Conservation (phyloP, 768 basidiomycete species). For the Leccinum boreale region DNA sequence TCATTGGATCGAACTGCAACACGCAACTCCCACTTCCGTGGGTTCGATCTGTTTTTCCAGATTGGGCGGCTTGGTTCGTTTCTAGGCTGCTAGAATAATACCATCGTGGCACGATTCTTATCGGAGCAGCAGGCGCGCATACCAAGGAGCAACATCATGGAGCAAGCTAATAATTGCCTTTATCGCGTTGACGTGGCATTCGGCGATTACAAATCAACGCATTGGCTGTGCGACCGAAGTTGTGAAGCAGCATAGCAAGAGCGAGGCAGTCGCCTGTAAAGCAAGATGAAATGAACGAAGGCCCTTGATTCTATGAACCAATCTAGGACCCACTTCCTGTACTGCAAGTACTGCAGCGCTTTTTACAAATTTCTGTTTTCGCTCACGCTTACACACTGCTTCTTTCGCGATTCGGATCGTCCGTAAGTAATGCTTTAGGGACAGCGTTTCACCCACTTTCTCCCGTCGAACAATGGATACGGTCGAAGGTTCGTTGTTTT, state of each 20-base stretch:
- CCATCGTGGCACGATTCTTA: background rate
- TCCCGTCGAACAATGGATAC: too few relatives aligned
- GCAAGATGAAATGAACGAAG: background rate
- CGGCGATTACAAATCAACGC: background rate
- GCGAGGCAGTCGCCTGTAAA: background rate
- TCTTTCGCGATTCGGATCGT: too few relatives aligned
- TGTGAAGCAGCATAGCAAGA: background rate
- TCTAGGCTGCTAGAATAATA: background rate
- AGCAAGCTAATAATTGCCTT: background rate
- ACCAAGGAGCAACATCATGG: constrained; percentile 9
- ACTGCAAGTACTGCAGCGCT: background rate
- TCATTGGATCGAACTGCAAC: background rate
- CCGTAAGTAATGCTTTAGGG: too few relatives aligned
- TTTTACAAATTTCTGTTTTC: too few relatives aligned
- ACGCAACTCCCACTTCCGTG: background rate
- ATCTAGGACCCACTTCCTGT: background rate
- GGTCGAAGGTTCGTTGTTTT: too few relatives aligned
- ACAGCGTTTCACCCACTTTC: too few relatives aligned
- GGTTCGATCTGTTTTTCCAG: constrained; percentile 5
- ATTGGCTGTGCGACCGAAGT: background rate
- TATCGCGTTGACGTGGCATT: background rate
- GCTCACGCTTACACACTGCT: too few relatives aligned
- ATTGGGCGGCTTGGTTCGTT: constrained; percentile 4
- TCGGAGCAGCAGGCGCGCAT: constrained; percentile 5
- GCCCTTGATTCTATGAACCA: background rate